phyloP scores from a whole-genome alignment of 345 rosid species.

The Citrus mangshanensis region DNA sequence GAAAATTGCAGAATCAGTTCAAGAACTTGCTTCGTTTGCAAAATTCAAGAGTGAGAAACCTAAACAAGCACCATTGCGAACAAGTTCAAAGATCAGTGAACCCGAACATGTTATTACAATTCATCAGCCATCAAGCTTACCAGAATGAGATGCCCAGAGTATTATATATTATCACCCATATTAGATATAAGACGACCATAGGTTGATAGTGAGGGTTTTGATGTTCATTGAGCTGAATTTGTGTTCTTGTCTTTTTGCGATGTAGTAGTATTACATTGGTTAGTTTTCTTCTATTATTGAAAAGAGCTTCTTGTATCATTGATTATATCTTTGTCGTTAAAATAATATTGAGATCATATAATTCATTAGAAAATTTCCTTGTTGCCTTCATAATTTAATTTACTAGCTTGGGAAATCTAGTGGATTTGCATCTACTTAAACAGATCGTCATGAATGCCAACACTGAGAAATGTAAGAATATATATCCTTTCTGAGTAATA shows the following conservation, averaged over 20 bases:
- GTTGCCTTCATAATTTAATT: background rate
- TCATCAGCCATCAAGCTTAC: background rate
- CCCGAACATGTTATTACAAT: constrained; percentile 7
- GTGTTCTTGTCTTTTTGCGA: background rate
- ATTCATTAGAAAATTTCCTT: background rate
- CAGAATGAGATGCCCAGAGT: background rate
- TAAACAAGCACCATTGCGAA: background rate
- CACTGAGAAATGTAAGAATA: too few relatives aligned
- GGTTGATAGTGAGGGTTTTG: background rate
- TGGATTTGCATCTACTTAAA: too few relatives aligned
- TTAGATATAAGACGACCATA: too few relatives aligned
- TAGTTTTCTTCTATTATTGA: background rate
- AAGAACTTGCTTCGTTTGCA: constrained; percentile 31
- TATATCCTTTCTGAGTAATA: too few relatives aligned
- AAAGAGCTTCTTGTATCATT: background rate
- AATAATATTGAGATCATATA: background rate
- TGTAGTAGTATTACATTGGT: background rate
- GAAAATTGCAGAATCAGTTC: constrained; percentile 24
- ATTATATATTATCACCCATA: too few relatives aligned
- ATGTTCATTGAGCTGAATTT: background rate
- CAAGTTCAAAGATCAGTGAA: background rate
- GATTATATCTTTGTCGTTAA: background rate
- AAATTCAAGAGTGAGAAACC: constrained; percentile 16
- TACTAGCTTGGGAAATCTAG: background rate
- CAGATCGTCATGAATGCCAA: too few relatives aligned